Conservation (phyloP, 352 stramenopile species). For the Blastocystis sp. region DNA sequence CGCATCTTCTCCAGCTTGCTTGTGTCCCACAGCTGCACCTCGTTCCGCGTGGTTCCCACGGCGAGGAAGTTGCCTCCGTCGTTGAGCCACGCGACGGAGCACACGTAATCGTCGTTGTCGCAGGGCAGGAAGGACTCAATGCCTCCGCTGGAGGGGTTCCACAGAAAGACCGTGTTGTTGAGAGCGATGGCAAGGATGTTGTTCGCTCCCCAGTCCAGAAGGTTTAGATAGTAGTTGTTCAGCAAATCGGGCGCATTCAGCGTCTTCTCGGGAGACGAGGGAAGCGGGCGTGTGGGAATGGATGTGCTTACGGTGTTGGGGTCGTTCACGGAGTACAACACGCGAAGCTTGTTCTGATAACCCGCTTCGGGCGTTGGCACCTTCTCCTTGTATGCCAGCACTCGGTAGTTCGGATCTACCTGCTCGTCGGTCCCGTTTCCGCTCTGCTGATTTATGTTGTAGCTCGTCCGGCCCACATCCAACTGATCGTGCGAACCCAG, state of each 20-base stretch:
- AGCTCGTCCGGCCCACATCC: slow-evolving; percentile 18
- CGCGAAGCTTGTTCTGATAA: slow-evolving; percentile 90
- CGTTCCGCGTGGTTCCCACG: slow-evolving; percentile 88
- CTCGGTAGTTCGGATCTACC: slow-evolving; percentile 81
- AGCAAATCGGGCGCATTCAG: slow-evolving; percentile 94
- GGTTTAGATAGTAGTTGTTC: slow-evolving; percentile 99
- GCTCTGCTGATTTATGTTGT: not conserved
- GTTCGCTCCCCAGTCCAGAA: slow-evolving; percentile 91
- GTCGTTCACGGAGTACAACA: slow-evolving; percentile 91
- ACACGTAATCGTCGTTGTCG: slow-evolving; percentile 88
- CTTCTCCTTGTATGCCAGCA: slow-evolving; percentile 94
- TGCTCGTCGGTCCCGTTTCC: not conserved
- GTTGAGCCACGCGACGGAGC: slow-evolving; percentile 91
- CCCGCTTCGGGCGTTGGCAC: slow-evolving; percentile 88
- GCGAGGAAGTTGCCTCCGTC: slow-evolving; percentile 84
- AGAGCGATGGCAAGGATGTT: slow-evolving; percentile 96
- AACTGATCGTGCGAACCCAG: slow-evolving; percentile 28
- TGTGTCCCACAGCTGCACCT: slow-evolving; percentile 95
- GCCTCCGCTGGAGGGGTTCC: slow-evolving; percentile 89
- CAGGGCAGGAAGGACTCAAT: slow-evolving; percentile 89
- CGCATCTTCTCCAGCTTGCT: slow-evolving; percentile 85
- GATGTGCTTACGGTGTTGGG: slow-evolving; percentile 73
- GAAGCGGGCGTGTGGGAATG: slow-evolving; percentile 89
- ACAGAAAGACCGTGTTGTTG: slow-evolving; percentile 93
- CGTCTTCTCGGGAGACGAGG: slow-evolving; percentile 90